These are phyloP conservation scores for Chaetomium strumarium DNA, from an alignment of 2,329 filamentous ascomycete species.

Conservation along the genomic window DNA sequence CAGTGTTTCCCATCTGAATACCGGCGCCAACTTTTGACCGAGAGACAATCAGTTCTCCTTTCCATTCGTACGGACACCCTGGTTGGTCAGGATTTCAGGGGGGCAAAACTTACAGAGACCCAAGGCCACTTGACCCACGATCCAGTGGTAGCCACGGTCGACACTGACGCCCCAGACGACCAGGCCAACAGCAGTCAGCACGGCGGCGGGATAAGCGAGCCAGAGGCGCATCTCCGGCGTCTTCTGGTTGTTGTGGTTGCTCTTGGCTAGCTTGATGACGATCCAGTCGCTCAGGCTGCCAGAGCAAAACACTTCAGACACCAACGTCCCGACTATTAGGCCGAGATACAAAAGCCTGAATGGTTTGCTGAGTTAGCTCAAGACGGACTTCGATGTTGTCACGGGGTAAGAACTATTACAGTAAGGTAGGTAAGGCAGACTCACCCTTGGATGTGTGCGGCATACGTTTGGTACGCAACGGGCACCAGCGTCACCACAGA, in stretches of 20 bases:
- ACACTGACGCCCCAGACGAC: constrained; percentile 51
- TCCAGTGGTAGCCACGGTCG: constrained; percentile 49
- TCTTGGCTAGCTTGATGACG: constrained; percentile 39
- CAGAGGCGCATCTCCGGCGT: constrained; percentile 51
- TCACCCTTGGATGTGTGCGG: constrained; percentile 43
- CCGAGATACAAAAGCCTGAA: constrained; percentile 48
- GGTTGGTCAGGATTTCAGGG: neutral
- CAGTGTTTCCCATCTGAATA: constrained; percentile 52
- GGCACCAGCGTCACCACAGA: constrained; percentile 29
- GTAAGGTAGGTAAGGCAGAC: constrained; percentile 1
- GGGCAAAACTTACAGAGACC: constrained; percentile 41
- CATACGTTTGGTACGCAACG: constrained; percentile 43
- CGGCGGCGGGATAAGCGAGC: constrained; percentile 47
- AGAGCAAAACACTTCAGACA: constrained; percentile 47
- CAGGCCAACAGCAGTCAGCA: constrained; percentile 43
- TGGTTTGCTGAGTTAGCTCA: too few relatives aligned
- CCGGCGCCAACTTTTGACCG: constrained; percentile 43
- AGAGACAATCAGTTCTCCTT: too few relatives aligned
- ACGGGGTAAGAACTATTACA: too few relatives aligned
- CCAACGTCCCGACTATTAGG: constrained; percentile 45
- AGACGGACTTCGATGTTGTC: too few relatives aligned
- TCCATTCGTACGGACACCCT: too few relatives aligned
- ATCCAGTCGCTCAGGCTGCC: constrained; percentile 48
- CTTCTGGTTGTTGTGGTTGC: constrained; percentile 37
- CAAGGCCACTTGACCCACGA: constrained; percentile 50